These are phyloP conservation scores for Aspergillus biplanus DNA, from an alignment of 495 filamentous ascomycete species.

Conservation along the genomic window DNA sequence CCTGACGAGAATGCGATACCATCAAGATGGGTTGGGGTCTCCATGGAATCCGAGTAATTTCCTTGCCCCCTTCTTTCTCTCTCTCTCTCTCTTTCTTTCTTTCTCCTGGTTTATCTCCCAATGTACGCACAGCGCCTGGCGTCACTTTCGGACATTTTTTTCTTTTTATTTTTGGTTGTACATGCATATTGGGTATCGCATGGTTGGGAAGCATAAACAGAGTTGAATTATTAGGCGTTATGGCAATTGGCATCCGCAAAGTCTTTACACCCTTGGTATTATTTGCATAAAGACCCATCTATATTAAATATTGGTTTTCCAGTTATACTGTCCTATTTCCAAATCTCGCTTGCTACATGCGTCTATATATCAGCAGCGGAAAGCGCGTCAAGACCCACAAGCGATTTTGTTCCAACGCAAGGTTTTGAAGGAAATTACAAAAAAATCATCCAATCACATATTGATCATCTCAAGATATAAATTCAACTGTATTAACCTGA, in stretches of 20 bases:
- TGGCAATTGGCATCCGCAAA: background rate
- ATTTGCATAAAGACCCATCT: background rate
- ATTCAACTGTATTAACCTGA: too few species aligned
- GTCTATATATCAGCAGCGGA: constrained; percentile 2
- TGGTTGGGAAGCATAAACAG: constrained; percentile 17
- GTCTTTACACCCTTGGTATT: background rate
- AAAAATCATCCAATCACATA: background rate
- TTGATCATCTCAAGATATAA: too few species aligned
- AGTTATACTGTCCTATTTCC: background rate
- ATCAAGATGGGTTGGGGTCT: constrained; percentile 47
- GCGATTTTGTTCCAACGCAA: too few species aligned
- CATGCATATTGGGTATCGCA: constrained; percentile 19
- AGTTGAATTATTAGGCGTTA: constrained; percentile 17
- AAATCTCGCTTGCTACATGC: constrained; percentile 6
- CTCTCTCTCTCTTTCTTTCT: constrained; percentile 11
- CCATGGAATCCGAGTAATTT: constrained; percentile 30
- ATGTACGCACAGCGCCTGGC: constrained; percentile 28
- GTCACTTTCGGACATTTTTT: constrained; percentile 18
- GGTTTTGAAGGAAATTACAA: background rate
- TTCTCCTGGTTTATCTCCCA: constrained; percentile 13
- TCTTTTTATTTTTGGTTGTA: constrained; percentile 13
- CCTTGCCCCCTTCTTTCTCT: constrained; percentile 18
- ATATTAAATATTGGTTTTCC: background rate
- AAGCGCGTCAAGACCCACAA: background rate
- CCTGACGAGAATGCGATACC: constrained; percentile 38